Conservation (phyloP, 257 asterid genomes). For the Ligustrum vulgare region DNA sequence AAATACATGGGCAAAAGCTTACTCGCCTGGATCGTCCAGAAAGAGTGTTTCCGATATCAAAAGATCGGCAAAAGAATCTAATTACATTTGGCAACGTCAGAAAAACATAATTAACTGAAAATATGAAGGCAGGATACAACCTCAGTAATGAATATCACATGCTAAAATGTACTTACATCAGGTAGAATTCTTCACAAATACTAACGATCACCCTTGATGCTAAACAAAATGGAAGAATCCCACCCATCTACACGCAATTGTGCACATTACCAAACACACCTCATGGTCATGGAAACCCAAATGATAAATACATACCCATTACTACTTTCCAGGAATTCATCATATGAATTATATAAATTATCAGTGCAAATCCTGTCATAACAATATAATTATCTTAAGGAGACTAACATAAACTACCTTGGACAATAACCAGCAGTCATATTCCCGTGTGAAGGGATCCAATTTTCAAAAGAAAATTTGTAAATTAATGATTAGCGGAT, state of each 20-base stretch:
- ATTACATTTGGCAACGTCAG: background rate
- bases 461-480: conserved; percentile 4
- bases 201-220: background rate
- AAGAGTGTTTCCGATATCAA: background rate
- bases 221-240: background rate
- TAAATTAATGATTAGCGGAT: background rate
- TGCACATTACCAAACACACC: conserved; percentile 10
- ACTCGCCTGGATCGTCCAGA: conserved; percentile 16
- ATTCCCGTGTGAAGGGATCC: conserved; percentile 9
- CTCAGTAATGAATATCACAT: background rate
- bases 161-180: background rate
- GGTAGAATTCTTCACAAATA: background rate
- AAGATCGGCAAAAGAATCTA: background rate
- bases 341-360: background rate
- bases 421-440: conserved; percentile 3
- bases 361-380: conserved; percentile 4
- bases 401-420: conserved; percentile 12
- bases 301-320: background rate
- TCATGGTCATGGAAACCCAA: background rate
- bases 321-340: conserved; percentile 15
- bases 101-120: background rate
- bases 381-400: background rate
- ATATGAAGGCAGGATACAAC: background rate
- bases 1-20: conserved; percentile 6
- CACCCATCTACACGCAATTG: background rate